Evolutionary conservation across 192 early-diverging fungal genomes (phyloP), one percentile per base, ranked within the genome.

Genomic region (Radiomyces spectabilis): DNA sequence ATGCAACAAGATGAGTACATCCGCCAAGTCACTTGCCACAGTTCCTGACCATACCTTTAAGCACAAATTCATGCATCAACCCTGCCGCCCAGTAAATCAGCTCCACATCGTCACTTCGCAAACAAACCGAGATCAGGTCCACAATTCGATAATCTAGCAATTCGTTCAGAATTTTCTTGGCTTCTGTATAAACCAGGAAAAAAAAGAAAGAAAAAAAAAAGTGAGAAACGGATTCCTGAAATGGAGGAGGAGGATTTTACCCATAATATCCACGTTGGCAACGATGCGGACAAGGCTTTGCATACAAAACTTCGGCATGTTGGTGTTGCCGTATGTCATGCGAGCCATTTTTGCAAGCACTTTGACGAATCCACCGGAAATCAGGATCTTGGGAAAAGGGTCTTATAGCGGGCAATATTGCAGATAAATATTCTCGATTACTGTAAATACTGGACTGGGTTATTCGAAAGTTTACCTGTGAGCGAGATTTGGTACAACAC

Each of bases 291-390:
- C 88, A 35, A 91, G 57, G 31, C 81, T 71, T 52, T 91, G 86
- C 54, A 91, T 62, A 61, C 86, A 91, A 8, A 86, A 73, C 47
- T 87, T 88, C 39, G 89, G 89, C 84, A 90, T 86, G 41, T 79
- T 90, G 6, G 83, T 80, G 51, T 89, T 91, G 7, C 88, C 88
- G 64, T 88, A 91, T 5, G 85, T 86, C n/a, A 81, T 62, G 6
- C 88, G 66, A 0, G 86, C 74, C 81, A 91, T 79, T 29, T 63
- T 58, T 0, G 81, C 84, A 27, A 91, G 48, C 7, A 86, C 53
- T 15, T 57, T 58, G 42, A 91, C 70, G 37, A 88, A 69, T 0
- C 73, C 83, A 18, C 59, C 59, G 8, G 55, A 63, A 24, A 87
- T 59, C 46, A 87, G 38, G 27, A 51, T 45, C n/a, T 42, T 47